These are phyloP conservation scores for Claviceps quebecensis DNA, from an alignment of 2,329 filamentous ascomycete species.

Conservation along the genomic window DNA sequence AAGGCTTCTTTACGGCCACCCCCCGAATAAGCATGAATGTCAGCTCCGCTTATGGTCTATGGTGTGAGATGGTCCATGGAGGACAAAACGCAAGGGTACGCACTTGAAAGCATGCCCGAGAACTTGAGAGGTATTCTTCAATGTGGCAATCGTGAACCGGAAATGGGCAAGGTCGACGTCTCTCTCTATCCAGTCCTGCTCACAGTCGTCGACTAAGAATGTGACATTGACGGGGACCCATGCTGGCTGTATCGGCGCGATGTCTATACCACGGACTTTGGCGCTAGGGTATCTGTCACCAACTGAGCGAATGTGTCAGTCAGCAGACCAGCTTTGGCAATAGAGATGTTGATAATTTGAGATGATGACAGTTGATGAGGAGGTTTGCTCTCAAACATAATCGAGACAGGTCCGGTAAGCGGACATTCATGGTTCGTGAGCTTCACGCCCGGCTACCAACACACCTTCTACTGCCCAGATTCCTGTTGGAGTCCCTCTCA, in stretches of 20 bases:
- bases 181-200: constrained; percentile 16
- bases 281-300: constrained; percentile 20
- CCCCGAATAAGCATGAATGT: neutral
- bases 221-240: constrained; percentile 27
- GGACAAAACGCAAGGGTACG: neutral
- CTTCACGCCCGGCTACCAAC: neutral
- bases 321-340: neutral
- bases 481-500: neutral
- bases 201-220: constrained; percentile 23
- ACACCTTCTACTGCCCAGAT: constrained; percentile 8
- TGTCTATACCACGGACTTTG: constrained; percentile 23
- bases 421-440: neutral
- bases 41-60: neutral
- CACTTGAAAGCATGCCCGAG: constrained; percentile 11
- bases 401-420: neutral
- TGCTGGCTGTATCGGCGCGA: constrained; percentile 25
- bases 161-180: constrained; percentile 19
- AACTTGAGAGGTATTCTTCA: constrained; percentile 9
- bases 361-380: too few species aligned
- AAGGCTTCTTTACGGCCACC: constrained; percentile 8
- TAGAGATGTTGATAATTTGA: too few species aligned
- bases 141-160: constrained; percentile 10
- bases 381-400: too few species aligned
- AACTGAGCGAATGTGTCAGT: neutral
- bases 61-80: neutral